Base-by-base conservation (phyloP, 345 rosid species). In the Gynandropsis gynandra region DNA sequence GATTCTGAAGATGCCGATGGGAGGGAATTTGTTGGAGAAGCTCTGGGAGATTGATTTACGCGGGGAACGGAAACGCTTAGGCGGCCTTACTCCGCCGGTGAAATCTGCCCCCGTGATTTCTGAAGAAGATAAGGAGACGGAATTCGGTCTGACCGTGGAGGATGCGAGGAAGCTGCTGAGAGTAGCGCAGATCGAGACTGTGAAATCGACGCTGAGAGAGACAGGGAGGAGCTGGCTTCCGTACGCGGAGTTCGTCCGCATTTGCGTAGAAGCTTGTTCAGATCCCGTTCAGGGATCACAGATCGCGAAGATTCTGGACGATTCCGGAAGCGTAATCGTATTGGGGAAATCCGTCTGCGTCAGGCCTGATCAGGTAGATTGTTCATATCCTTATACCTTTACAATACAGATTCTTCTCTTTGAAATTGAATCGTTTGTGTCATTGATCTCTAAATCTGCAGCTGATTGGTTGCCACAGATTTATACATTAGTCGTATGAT, bases 311-410 rank as follows among this genome's bases (percentile, higher is more conserved):
- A 52, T 62, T 72, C 80, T 92, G 0, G 97, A 88, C 35, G 87
- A 88, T 49, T 81, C 95, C 0, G 94, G 94, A 18, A 71, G 64
- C 63, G 99, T 85, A 35, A 67, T 92, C 62, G 83, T 92, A 1
- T 17, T 88, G 37, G 90, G 95, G 47, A 72, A 83, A 35, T 56
- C 61, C 10, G 99, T 85, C 45, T 72, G 83, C 50, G 67, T 92
- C 8, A 67, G 63, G 27, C 94, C 99, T 2, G 90, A 87, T n/a
- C 81, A 85, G 99, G 99, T 92, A 74, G 42, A 42, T 21, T 13
- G 39, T 16, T 9, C 3, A 7, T 33, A 13, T 5, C 1, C 51
- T 2, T 32, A 1, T n/a, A 20, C 47, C 7, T 20, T 47, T 50
- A 7, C 18, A 7, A 60, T 42, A 3, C 42, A 11, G 10, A 50